A percentile compares a stretch with the other conserved stretches of the same genome.
phyloP scores from a whole-genome alignment of 1,139 yeast genomes.

The Blastobotrys raffinosifermentans region DNA sequence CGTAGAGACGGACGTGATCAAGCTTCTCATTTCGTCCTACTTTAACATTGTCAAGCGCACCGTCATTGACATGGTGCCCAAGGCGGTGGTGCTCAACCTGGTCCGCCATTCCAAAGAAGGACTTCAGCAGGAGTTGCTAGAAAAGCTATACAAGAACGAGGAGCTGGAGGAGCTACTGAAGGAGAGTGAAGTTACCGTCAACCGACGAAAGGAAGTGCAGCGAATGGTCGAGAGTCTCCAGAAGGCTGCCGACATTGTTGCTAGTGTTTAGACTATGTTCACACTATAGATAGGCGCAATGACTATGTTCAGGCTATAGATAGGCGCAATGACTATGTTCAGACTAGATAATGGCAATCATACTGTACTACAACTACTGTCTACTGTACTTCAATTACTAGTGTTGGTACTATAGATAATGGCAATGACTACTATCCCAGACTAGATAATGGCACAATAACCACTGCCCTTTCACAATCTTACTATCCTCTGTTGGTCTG shows the following conservation, averaged over 20 bases:
- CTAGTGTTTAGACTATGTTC: conserved; percentile 51
- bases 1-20: conserved; percentile 95
- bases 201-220: conserved; percentile 89
- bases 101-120: conserved; percentile 79
- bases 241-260: conserved; percentile 87
- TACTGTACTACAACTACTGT: too few species aligned
- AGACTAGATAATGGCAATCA: too few species aligned
- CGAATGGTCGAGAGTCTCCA: conserved; percentile 90
- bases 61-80: conserved; percentile 88
- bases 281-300: too few species aligned
- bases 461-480: too few species aligned
- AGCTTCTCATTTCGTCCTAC: conserved; percentile 82
- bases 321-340: too few species aligned
- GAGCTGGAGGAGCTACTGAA: conserved; percentile 74
- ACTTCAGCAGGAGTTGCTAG: conserved; percentile 83
- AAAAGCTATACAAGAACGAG: conserved; percentile 73
- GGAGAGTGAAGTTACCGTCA: conserved; percentile 89
- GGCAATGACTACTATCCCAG: too few species aligned
- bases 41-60: conserved; percentile 91
- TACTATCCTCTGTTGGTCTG: too few species aligned
- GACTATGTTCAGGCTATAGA: too few species aligned
- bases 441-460: too few species aligned
- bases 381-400: too few species aligned
- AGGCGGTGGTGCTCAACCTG: conserved; percentile 89
- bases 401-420: too few species aligned